These are phyloP conservation scores for Zygnema circumcarinatum DNA, from an alignment of 139 green algal species.

Conservation along the genomic window DNA sequence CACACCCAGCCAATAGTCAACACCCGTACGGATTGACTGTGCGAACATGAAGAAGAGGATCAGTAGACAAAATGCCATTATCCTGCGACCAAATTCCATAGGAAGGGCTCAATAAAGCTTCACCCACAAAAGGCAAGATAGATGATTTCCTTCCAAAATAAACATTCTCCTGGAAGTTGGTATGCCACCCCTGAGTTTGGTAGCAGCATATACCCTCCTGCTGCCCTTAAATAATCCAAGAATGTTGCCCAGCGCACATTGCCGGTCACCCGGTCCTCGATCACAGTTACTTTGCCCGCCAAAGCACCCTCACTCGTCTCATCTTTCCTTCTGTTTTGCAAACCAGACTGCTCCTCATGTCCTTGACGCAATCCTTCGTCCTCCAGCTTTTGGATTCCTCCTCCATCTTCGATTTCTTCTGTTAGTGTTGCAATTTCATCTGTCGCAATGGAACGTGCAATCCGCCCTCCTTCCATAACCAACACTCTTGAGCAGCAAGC, in stretches of 20 bases:
- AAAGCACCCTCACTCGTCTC: not conserved
- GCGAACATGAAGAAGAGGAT: conserved; percentile 32
- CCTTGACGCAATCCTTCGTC: not conserved
- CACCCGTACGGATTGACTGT: conserved; percentile 24
- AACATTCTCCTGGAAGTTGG: no score
- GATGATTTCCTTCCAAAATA: no score
- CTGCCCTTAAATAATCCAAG: conserved; percentile 16
- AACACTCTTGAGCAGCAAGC: conserved; percentile 16
- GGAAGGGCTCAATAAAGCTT: no score
- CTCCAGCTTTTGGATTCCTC: not conserved
- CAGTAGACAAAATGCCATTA: conserved; percentile 5
- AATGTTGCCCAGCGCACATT: not conserved
- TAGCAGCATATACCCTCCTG: conserved; percentile 14
- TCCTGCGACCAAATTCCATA: not conserved
- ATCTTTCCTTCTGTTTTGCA: not conserved
- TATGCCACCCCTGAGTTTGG: no score
- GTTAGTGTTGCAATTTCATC: conserved; percentile 40
- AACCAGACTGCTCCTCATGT: not conserved
- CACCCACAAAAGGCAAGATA: no score
- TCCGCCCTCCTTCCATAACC: conserved; percentile 20
- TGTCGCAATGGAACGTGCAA: not conserved
- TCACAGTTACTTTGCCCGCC: conserved; percentile 5
- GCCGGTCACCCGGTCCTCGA: conserved; percentile 41
- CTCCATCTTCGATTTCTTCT: not conserved
- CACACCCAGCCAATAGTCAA: conserved; percentile 45